A percentile compares a stretch with the other conserved stretches of the same genome.
Conservation (phyloP, 1,284 basidiomycete species). For the Bondarzewia mesenterica region DNA sequence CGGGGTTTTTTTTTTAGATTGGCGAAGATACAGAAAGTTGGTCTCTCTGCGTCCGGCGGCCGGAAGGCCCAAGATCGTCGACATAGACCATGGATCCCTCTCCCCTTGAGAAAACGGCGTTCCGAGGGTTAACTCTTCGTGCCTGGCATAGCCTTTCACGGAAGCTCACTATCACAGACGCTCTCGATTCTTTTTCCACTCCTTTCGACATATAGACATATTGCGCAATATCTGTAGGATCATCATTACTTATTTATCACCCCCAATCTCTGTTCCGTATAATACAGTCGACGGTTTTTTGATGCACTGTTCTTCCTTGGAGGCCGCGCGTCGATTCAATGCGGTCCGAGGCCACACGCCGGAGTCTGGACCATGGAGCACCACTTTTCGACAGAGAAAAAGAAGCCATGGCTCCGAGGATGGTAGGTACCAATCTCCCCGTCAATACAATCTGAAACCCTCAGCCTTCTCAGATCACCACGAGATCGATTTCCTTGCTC, state of each 20-base stretch:
- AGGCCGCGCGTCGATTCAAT: neutral
- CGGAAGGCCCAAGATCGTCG: constrained; percentile 14
- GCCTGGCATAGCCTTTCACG: neutral
- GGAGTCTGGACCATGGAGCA: neutral
- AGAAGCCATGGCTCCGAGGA: neutral
- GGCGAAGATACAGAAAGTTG: constrained; percentile 27
- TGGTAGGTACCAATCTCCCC: neutral
- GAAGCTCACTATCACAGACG: neutral
- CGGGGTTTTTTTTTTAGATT: constrained; percentile 7
- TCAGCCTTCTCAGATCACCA: neutral
- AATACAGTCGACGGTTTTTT: neutral
- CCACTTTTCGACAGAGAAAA: neutral
- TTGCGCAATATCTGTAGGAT: neutral
- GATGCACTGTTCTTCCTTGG: neutral
- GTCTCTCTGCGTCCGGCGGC: constrained; percentile 34
- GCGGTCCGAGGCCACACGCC: neutral
- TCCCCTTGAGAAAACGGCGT: constrained; percentile 45
- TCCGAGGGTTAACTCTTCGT: constrained; percentile 4
- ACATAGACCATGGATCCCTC: constrained; percentile 33
- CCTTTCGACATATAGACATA: neutral
- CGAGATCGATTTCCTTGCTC: neutral
- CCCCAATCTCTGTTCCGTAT: neutral
- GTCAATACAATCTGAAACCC: neutral
- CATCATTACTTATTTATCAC: neutral
- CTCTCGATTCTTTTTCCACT: neutral